Conservation (phyloP, 192 early-diverging fungal genomes). For the Obelidium mucronatum region DNA sequence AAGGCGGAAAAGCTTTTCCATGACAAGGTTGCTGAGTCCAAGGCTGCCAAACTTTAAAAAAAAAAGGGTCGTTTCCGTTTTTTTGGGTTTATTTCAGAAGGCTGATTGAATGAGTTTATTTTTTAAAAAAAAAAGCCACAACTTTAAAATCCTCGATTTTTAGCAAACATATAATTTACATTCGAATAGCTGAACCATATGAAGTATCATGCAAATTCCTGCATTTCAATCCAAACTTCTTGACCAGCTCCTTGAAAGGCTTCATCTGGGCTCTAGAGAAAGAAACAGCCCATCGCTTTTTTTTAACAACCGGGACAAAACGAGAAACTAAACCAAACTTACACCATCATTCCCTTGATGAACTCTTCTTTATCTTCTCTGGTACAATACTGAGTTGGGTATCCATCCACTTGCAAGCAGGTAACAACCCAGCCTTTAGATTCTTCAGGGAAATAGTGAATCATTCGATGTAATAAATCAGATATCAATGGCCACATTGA, state of each 20-base stretch:
- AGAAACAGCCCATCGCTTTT: neutral
- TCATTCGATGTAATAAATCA: conserved; percentile 26
- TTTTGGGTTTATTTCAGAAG: too few species aligned
- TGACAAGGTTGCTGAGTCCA: conserved; percentile 70
- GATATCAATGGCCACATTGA: conserved; percentile 31
- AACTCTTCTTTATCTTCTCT: conserved; percentile 35
- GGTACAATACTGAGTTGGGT: conserved; percentile 24
- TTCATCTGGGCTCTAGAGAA: conserved; percentile 23
- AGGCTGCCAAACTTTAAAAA: neutral
- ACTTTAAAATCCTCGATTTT: neutral
- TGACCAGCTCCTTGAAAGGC: conserved; percentile 37
- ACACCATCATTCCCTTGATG: conserved; percentile 39
- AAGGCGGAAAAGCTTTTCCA: conserved; percentile 85
- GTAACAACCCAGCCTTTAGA: conserved; percentile 16
- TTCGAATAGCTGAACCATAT: conserved; percentile 25
- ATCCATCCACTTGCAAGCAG: conserved; percentile 32
- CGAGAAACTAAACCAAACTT: neutral
- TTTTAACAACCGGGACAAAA: neutral
- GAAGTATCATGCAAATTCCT: conserved; percentile 35
- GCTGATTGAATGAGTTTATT: too few species aligned
- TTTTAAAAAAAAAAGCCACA: too few species aligned
- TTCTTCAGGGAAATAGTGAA: conserved; percentile 32
- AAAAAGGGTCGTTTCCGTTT: too few species aligned
- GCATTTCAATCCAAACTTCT: conserved; percentile 37
- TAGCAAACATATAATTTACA: too few species aligned